Percentiles rank a stretch among this genome's conserved stretches.
Conservation (phyloP, 1,284 basidiomycete genomes). For the Singerocomus rubriflavus region DNA sequence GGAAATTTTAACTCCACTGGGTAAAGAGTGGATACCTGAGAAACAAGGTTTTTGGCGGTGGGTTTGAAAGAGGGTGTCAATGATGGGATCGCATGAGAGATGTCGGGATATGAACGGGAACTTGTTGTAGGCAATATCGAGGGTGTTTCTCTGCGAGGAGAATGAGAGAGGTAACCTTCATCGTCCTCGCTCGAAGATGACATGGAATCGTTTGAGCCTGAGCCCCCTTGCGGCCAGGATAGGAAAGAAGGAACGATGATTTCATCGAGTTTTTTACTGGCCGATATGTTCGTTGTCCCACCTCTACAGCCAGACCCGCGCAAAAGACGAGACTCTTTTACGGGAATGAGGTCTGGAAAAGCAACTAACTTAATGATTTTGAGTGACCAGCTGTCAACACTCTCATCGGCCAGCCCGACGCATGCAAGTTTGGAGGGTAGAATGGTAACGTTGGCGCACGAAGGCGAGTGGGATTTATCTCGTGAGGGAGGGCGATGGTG, state of each 20-base stretch:
- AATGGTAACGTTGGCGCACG: constrained; percentile 45
- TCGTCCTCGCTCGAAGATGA: constrained; percentile 40
- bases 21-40: constrained; percentile 27
- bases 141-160: constrained; percentile 39
- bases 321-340: constrained; percentile 14
- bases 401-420: constrained; percentile 59
- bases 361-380: constrained; percentile 73
- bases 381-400: constrained; percentile 64
- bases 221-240: constrained; percentile 22
- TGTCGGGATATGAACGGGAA: constrained; percentile 45
- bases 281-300: constrained; percentile 6
- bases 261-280: constrained; percentile 11
- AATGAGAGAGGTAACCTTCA: constrained; percentile 57
- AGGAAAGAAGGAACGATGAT: constrained; percentile 21
- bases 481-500: constrained; percentile 16
- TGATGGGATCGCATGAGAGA: constrained; percentile 30
- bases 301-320: constrained; percentile 2
- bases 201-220: constrained; percentile 25
- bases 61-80: constrained; percentile 33
- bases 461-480: constrained; percentile 47
- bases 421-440: constrained; percentile 54
- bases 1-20: constrained; percentile 16
- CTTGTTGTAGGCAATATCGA: constrained; percentile 32
- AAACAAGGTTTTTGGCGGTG: constrained; percentile 33
- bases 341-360: constrained; percentile 64